Evolutionary conservation across 805 yeast species (phyloP).

Genomic region (Spathaspora passalidarum): DNA sequence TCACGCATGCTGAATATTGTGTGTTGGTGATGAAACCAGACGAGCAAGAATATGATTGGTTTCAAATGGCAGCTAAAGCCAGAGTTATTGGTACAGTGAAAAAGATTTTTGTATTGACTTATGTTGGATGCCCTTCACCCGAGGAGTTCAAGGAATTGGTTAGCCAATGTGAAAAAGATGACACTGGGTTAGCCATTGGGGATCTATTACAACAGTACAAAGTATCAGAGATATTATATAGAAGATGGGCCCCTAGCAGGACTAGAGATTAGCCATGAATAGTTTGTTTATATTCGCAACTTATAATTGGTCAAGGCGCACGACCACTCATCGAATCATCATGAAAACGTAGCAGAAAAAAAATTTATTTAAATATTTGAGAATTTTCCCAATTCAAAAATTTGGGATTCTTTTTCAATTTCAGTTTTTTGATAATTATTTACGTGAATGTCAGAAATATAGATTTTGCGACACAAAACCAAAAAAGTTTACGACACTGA

Average conservation of each 20-base stretch:
- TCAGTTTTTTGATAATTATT: not conserved
- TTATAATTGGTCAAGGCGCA: not conserved
- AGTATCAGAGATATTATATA: slow-evolving; percentile 65
- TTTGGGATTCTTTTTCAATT: not conserved
- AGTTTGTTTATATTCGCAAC: not conserved
- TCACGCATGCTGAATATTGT: slow-evolving; percentile 89
- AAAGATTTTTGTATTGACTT: slow-evolving; percentile 69
- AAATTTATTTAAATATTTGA: slow-evolving; percentile 5
- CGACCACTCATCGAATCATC: not conserved
- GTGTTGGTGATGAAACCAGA: slow-evolving; percentile 47
- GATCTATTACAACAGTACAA: slow-evolving; percentile 41
- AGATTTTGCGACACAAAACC: not conserved
- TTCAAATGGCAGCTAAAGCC: slow-evolving; percentile 54
- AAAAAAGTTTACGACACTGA: too few species aligned
- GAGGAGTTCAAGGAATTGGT: slow-evolving; percentile 22
- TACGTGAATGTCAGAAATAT: not conserved
- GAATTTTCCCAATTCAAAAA: slow-evolving; percentile 6
- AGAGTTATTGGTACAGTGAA: slow-evolving; percentile 87
- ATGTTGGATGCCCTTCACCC: slow-evolving; percentile 55
- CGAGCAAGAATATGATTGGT: slow-evolving; percentile 52
- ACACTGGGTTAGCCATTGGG: slow-evolving; percentile 15
- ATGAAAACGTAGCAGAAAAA: not conserved
- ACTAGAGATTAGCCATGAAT: slow-evolving; percentile 59
- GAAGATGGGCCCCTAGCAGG: slow-evolving; percentile 83
- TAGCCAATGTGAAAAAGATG: slow-evolving; percentile 14